Percentiles rank a stretch among this genome's conserved stretches.
Conservation (phyloP, 2,329 filamentous ascomycete species). For the Aspergillus sp. region DNA sequence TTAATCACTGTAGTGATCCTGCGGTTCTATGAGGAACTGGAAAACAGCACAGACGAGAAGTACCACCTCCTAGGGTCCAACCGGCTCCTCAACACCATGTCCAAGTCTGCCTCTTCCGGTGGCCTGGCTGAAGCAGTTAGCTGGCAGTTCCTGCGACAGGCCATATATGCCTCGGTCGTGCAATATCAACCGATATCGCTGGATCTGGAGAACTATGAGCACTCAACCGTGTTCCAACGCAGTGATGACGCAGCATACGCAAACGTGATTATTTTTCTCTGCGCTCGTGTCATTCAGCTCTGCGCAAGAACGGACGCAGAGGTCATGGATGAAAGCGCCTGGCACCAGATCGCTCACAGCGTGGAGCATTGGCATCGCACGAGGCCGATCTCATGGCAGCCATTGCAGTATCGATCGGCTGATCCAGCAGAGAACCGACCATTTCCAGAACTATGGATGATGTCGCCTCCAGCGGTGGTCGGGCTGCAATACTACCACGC, state of each 20-base stretch:
- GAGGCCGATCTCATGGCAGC: constrained; percentile 27
- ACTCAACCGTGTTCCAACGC: constrained; percentile 31
- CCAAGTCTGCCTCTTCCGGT: constrained; percentile 33
- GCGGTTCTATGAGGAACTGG: constrained; percentile 44
- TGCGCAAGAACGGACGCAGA: constrained; percentile 16
- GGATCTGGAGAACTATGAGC: constrained; percentile 32
- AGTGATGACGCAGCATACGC: constrained; percentile 33
- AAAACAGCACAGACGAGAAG: constrained; percentile 25
- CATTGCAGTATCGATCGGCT: constrained; percentile 24
- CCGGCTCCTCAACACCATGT: constrained; percentile 33
- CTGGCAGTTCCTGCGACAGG: constrained; percentile 38
- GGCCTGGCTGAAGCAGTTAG: constrained; percentile 36
- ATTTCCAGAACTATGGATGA: constrained; percentile 33
- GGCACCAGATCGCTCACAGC: constrained; percentile 17
- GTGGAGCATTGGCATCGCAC: constrained; percentile 26
- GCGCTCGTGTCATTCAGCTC: constrained; percentile 31
- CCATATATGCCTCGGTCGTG: constrained; percentile 35
- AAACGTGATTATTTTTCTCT: constrained; percentile 34
- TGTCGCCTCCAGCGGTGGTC: constrained; percentile 31
- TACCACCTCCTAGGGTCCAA: constrained; percentile 35
- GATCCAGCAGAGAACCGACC: constrained; percentile 17
- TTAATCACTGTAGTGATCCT: constrained; percentile 45
- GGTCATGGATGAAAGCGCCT: constrained; percentile 15
- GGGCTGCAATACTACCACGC: constrained; percentile 36
- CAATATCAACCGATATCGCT: constrained; percentile 33